Evolutionary conservation across 495 filamentous ascomycete genomes (phyloP).

Genomic region (Podospora tetraspora): DNA sequence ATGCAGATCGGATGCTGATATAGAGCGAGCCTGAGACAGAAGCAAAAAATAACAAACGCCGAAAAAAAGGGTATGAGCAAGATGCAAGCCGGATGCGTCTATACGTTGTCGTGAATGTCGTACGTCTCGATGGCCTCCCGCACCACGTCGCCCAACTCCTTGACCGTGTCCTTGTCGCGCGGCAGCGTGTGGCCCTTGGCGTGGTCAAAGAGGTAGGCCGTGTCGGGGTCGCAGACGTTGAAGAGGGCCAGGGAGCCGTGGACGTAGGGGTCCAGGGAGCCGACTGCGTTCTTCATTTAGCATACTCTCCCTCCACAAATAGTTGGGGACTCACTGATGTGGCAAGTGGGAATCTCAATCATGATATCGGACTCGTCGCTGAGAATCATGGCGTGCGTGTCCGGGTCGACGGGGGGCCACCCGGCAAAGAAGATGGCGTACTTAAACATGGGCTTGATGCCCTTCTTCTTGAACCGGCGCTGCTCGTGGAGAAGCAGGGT

Average conservation of each 20-base stretch:
- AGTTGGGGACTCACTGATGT: conserved; percentile 43
- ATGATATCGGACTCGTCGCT: conserved; percentile 48
- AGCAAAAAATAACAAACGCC: neutral
- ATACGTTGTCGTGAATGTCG: conserved; percentile 17
- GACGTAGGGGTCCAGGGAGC: conserved; percentile 53
- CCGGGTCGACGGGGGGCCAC: conserved; percentile 51
- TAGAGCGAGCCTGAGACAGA: neutral
- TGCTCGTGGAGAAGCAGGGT: conserved; percentile 52
- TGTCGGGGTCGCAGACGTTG: conserved; percentile 54
- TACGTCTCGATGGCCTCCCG: conserved; percentile 34
- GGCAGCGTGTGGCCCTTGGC: conserved; percentile 54
- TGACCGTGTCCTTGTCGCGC: conserved; percentile 45
- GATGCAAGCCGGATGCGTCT: conserved; percentile 7
- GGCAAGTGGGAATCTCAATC: conserved; percentile 53
- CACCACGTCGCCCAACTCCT: conserved; percentile 45
- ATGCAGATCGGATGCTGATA: neutral
- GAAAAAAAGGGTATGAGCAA: neutral
- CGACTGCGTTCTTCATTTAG: conserved; percentile 32
- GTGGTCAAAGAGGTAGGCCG: conserved; percentile 54
- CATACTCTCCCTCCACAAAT: neutral
- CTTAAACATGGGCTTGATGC: conserved; percentile 48
- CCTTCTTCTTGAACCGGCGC: conserved; percentile 39
- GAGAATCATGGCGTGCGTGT: conserved; percentile 41
- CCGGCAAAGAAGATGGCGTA: conserved; percentile 54
- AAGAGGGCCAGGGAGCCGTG: conserved; percentile 53